Evolutionary conservation across 2,329 filamentous ascomycete species (phyloP).

Genomic region (Lanzia echinophila): DNA sequence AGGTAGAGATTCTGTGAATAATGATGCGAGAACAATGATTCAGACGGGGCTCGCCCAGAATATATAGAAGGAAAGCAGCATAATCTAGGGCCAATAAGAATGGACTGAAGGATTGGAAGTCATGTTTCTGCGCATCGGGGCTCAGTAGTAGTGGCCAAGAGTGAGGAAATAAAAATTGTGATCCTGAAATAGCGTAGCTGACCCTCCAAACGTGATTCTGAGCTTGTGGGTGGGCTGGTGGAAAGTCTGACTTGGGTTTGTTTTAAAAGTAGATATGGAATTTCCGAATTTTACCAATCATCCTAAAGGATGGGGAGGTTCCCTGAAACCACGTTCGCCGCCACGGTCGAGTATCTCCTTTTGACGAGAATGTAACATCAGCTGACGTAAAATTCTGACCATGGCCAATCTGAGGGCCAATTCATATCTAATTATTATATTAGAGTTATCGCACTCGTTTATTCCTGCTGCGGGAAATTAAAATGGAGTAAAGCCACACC

Average conservation of each 20-base stretch:
- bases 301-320: neutral
- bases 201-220: neutral
- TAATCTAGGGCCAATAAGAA: neutral
- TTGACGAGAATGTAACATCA: slow-evolving; percentile 1
- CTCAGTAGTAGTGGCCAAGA: neutral
- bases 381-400: slow-evolving; percentile 2
- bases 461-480: neutral
- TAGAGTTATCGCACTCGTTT: neutral
- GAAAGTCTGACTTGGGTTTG: neutral
- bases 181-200: neutral
- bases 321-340: neutral
- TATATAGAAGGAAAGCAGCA: neutral
- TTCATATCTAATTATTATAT: too few species aligned
- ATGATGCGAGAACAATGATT: neutral
- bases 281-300: neutral
- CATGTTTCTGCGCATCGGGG: neutral
- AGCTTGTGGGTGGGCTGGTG: too few species aligned
- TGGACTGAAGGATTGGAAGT: neutral
- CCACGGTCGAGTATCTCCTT: neutral
- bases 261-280: neutral
- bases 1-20: neutral
- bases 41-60: neutral
- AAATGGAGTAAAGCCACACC: neutral
- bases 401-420: neutral
- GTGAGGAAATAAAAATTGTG: neutral